Evolutionary conservation across 1,139 yeast species (phyloP), one percentile per base, ranked within the genome.

Genomic region (Yamadazyma membranifaciens): DNA sequence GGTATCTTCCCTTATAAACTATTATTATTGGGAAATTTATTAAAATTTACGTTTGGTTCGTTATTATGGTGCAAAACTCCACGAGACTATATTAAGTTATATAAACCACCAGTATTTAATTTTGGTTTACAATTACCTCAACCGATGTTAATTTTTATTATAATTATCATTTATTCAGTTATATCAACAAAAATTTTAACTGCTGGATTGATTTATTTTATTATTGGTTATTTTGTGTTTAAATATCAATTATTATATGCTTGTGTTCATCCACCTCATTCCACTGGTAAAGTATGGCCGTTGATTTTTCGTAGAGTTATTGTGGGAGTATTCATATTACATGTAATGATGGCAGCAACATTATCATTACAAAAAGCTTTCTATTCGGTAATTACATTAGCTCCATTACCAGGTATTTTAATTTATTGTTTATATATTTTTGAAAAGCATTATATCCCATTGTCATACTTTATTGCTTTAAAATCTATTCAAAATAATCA

Each of bases 271-370:
- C 82, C 85, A 1, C 83, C 81, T 15, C 87, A 81, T 57, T 80
- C 85, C 6, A 81, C 87, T 0, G 87, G 87, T 1, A 80, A 79
- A 49, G 80, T 80, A 5, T 81, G 87, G 87, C 85, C 86, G 1
- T 69, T 81, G 57, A 74, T 81, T 3, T 79, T 81, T 46, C 65
- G 82, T 46, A 61, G 87, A 37, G 73, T 80, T 3, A 71, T 79
- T 39, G 51, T 81, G 31, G 87, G 87, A 0, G 62, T 81, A 24
- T 60, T 80, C 10, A 70, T 81, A 38, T 74, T 92, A 57, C 98
- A 92, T 55, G 62, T 91, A 43, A 87, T 96, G 12, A 88, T 89
- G 88, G 89, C 91, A 2, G 98, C 97, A 2, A 83, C 95, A 1
- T 67, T 91, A 44, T 92, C 87, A 1, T 74, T 85, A 12, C 80